phyloP scores from a whole-genome alignment of 78 protist species.

The Dictyostelium firmibasis region DNA sequence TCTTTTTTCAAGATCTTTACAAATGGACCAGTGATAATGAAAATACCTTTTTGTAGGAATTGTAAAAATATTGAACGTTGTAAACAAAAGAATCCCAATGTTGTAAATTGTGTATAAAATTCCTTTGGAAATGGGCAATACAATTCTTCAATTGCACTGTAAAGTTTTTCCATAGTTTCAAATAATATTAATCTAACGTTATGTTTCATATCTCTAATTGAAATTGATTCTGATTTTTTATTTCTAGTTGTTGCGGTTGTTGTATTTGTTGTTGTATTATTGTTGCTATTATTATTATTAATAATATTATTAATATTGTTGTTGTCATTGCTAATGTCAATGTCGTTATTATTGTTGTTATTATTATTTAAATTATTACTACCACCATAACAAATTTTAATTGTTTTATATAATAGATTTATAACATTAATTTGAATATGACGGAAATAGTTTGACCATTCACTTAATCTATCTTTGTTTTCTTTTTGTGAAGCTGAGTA shows the following conservation, averaged over 20 bases:
- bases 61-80: constrained; percentile 36
- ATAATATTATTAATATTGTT: neutral
- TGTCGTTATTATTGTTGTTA: neutral
- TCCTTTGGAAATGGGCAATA: constrained; percentile 73
- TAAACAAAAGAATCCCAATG: constrained; percentile 45
- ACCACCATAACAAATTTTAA: constrained; percentile 21
- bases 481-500: constrained; percentile 42
- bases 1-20: neutral
- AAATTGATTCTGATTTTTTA: neutral
- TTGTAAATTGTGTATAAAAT: constrained; percentile 55
- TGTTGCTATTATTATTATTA: neutral
- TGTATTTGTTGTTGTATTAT: neutral
- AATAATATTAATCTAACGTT: constrained; percentile 3
- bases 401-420: neutral
- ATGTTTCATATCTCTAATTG: constrained; percentile 32
- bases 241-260: too few relatives aligned
- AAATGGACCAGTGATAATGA: constrained; percentile 31
- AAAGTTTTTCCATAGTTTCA: constrained; percentile 40
- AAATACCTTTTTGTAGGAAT: constrained; percentile 46
- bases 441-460: constrained; percentile 43
- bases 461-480: constrained; percentile 42
- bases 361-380: neutral
- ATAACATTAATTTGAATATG: constrained; percentile 43
- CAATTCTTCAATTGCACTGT: constrained; percentile 70
- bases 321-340: neutral